Percentiles rank a stretch among this genome's conserved stretches.
These are phyloP conservation scores for Yamadazyma blattariae DNA, from an alignment of 1,139 yeast species.

Conservation along the genomic window DNA sequence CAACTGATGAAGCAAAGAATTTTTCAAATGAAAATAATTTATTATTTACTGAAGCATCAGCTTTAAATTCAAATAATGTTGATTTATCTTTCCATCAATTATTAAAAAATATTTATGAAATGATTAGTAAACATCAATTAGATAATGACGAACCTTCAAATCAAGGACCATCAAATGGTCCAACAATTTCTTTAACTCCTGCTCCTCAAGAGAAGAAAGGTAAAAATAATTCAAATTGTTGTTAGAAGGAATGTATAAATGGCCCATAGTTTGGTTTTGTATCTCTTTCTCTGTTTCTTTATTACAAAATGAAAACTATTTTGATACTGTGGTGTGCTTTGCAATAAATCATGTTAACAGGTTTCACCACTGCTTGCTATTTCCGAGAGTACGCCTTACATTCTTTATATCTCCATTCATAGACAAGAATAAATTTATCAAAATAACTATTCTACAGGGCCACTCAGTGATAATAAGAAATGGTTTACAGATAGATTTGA, in stretches of 20 bases:
- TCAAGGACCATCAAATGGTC: slow-evolving; percentile 66
- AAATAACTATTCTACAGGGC: no score
- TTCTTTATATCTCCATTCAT: no score
- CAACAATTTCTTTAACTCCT: slow-evolving; percentile 90
- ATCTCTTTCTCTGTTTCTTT: no score
- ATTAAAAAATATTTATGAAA: slow-evolving; percentile 87
- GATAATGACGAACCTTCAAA: slow-evolving; percentile 53
- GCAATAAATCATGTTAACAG: no score
- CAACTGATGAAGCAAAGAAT: slow-evolving; percentile 95
- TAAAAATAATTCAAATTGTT: slow-evolving; percentile 62
- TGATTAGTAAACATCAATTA: slow-evolving; percentile 83
- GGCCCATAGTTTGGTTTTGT: no score
- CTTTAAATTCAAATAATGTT: slow-evolving; percentile 91
- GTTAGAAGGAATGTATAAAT: slow-evolving; percentile 41
- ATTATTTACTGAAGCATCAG: slow-evolving; percentile 96
- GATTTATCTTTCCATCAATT: slow-evolving; percentile 92
- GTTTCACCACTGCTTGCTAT: no score
- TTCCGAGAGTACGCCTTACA: no score
- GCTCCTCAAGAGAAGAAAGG: slow-evolving; percentile 79
- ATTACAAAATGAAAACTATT: no score
- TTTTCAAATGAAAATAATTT: slow-evolving; percentile 93
- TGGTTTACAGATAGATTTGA: no score
- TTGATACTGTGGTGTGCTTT: no score
- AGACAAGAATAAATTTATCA: no score
- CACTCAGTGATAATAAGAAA: no score